Base-by-base conservation (phyloP, 257 asterid species). In the Sherardia arvensis region DNA sequence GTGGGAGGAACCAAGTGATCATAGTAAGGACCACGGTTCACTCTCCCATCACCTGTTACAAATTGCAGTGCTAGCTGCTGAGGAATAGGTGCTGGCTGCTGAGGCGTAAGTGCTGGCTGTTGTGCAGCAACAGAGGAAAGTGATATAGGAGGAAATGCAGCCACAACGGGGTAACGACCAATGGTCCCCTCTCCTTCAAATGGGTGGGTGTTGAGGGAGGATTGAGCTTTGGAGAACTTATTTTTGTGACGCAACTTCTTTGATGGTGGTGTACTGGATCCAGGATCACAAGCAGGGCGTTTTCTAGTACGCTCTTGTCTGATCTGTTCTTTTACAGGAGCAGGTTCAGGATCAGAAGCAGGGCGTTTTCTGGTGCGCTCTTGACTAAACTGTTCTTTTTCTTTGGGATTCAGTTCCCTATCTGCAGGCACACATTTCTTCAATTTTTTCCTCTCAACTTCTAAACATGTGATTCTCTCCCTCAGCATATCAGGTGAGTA, bases 401-500 rank as follows among this genome's bases (percentile, higher is more conserved):
- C 59, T 9, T 22, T 8, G n/a, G 18, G 8, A 26, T 17, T n/a
- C 61, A 12, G 40, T 56, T 30, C 53, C 20, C 23, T 43, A 30
- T 32, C 26, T 28, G 54, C n/a, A 18, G 56, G 53, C 49, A 45
- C 15, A n/a, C 66, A 18, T n/a, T 21, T 62, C 45, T 56, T 71
- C 62, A n/a, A 58, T 21, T 49, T 58, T 32, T 65, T 30, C 51
- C 58, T 15, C 27, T 51, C 51, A 29, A 12, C 34, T 71, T 59
- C 61, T 27, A 71, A 61, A 14, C 27, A 29, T 8, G 49, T 23
- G 23, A 71, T 33, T 64, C 40, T 68, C 53, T 4, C 40, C 66
- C 58, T 47, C 25, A 71, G 76, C 23, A 6, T 6, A 6, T 53
- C 64, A 33, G 58, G 71, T 20, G 76, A 71, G 69, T 71, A 71